A percentile compares a stretch with the other conserved stretches of the same genome.
These are phyloP conservation scores for Fomitopsis betulina DNA, from an alignment of 1,284 basidiomycete genomes.

Conservation along the genomic window DNA sequence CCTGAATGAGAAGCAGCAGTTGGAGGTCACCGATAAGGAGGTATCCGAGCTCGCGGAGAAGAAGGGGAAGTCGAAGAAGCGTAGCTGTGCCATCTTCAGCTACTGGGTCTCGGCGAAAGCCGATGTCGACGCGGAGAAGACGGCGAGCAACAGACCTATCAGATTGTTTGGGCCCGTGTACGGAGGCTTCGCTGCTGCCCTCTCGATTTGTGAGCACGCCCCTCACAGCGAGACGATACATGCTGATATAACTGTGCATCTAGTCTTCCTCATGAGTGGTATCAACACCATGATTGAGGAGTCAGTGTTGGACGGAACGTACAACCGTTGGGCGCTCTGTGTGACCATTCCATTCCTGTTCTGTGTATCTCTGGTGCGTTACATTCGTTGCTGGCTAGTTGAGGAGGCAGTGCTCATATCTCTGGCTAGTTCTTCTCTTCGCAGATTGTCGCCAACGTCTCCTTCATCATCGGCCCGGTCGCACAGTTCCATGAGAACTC, in stretches of 20 bases:
- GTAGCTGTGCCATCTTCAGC: conserved; percentile 29
- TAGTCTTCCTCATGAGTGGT: conserved; percentile 64
- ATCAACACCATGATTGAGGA: conserved; percentile 58
- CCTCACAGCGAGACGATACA: background rate
- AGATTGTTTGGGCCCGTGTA: conserved; percentile 79
- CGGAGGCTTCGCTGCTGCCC: conserved; percentile 64
- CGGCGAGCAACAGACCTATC: conserved; percentile 44
- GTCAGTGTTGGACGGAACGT: conserved; percentile 61
- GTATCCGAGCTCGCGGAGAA: conserved; percentile 28
- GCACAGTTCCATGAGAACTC: conserved; percentile 75
- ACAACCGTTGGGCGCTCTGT: conserved; percentile 59
- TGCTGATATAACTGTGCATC: background rate
- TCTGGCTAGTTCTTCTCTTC: conserved; percentile 55
- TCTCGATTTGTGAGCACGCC: conserved; percentile 52
- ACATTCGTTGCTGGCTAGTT: background rate
- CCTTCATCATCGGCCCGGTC: conserved; percentile 66
- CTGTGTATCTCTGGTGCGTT: conserved; percentile 64
- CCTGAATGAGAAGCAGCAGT: conserved; percentile 35
- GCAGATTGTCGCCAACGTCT: conserved; percentile 56
- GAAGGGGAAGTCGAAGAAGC: conserved; percentile 27
- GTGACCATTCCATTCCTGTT: conserved; percentile 65
- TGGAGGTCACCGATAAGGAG: conserved; percentile 17
- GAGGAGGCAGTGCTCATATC: background rate
- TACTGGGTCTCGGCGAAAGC: conserved; percentile 32
- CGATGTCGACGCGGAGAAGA: conserved; percentile 46